Evolutionary conservation across 2,329 filamentous ascomycete species (phyloP).

Genomic region (Talaromyces sp.): DNA sequence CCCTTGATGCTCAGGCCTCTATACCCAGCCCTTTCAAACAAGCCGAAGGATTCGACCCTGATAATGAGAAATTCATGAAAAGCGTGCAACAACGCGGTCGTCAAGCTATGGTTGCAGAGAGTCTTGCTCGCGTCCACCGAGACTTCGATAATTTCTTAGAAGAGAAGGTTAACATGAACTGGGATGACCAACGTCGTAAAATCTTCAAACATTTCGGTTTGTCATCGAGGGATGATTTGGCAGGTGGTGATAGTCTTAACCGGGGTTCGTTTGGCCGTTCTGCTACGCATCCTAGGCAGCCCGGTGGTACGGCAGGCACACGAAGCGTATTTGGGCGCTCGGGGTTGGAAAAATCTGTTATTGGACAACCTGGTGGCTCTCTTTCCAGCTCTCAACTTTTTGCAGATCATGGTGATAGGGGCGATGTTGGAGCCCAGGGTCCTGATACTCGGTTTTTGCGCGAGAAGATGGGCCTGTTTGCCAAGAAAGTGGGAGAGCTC

Average conservation of each 20-base stretch:
- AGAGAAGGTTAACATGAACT: slow-evolving; percentile 91
- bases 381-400: slow-evolving; percentile 64
- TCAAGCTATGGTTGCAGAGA: slow-evolving; percentile 84
- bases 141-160: slow-evolving; percentile 95
- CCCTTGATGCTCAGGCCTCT: slow-evolving; percentile 68
- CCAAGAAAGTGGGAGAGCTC: slow-evolving; percentile 72
- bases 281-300: slow-evolving; percentile 36
- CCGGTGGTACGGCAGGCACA: slow-evolving; percentile 32
- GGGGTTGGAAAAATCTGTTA: slow-evolving; percentile 75
- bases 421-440: slow-evolving; percentile 49
- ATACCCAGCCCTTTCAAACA: slow-evolving; percentile 31
- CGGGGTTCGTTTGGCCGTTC: slow-evolving; percentile 51
- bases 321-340: slow-evolving; percentile 66
- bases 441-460: slow-evolving; percentile 72
- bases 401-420: slow-evolving; percentile 61
- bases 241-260: slow-evolving; percentile 37
- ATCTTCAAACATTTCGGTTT: slow-evolving; percentile 98
- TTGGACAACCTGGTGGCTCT: slow-evolving; percentile 68
- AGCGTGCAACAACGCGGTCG: slow-evolving; percentile 88
- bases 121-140: slow-evolving; percentile 79
- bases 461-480: slow-evolving; percentile 79
- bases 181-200: slow-evolving; percentile 86
- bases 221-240: slow-evolving; percentile 46
- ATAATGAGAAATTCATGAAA: slow-evolving; percentile 69
- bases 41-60: slow-evolving; percentile 49